Evolutionary conservation across 805 yeast species (phyloP), one percentile per base, ranked within the genome.

Genomic region (Yamadazyma paraphyllophila): DNA sequence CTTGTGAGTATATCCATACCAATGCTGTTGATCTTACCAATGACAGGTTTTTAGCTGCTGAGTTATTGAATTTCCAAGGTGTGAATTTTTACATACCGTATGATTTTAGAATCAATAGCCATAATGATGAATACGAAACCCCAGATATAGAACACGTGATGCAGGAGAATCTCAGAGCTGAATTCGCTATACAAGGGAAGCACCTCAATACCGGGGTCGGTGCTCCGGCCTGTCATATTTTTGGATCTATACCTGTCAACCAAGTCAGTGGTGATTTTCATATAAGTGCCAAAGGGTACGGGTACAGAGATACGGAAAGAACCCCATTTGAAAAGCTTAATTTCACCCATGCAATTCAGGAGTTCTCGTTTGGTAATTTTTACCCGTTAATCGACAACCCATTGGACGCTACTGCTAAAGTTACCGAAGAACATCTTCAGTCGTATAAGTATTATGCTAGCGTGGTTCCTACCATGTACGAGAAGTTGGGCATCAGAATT

Each of bases 301-400:
- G 88, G 1, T 83, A 82, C 50, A 41, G 55, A 16, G 82, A 76
- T 49, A 64, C 78, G 47, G 67, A 78, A 38, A 64, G 66, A 36
- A 72, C 76, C 9, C 79, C 78, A 1, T 29, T 58, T 7, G 80
- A 80, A 33, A 66, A 74, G 16, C 66, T 88, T 47, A 87, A 92
- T 59, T 85, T 92, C 60, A 78, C 96, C 1, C 99, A 94, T 65
- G 80, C 81, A 4, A 83, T 94, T 48, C 79, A 80, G 48, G 98
- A 92, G 63, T 80, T 90, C 51, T 89, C 97, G 9, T 92, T 83
- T 66, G 99, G 99, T 11, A 88, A 81, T 31, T 90, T 85, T 63
- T 90, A 81, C 59, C 97, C 99, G 2, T 85, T 78, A 55, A 74
- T 91, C 51, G 76, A 84, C 54, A 92, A 92, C 59, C 96, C 97